Percentiles rank a stretch among this genome's conserved stretches.
Evolutionary conservation across 768 basidiomycete species (phyloP).

Genomic region (Holtermannia corniformis): DNA sequence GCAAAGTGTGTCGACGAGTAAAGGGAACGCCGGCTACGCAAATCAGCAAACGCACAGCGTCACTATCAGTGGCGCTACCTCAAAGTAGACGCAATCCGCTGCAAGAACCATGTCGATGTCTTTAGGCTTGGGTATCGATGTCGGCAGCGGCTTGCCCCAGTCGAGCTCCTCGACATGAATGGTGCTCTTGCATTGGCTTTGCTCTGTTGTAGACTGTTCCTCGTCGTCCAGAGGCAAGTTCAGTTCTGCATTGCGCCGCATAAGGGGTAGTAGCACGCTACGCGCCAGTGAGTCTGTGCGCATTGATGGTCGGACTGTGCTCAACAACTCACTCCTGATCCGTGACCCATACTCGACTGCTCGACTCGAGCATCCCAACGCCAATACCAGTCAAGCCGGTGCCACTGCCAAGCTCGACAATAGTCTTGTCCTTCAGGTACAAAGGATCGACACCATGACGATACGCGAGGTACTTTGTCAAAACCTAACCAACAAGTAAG

Average conservation of each 20-base stretch:
- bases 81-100: conserved; percentile 93
- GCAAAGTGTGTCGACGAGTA: conserved; percentile 68
- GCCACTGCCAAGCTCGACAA: conserved; percentile 81
- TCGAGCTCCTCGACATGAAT: conserved; percentile 64
- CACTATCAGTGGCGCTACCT: conserved; percentile 36
- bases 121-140: conserved; percentile 41
- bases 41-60: neutral
- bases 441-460: conserved; percentile 41
- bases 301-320: neutral
- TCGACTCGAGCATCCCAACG: conserved; percentile 56
- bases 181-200: no score
- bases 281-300: neutral
- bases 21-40: conserved; percentile 62
- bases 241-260: conserved; percentile 60
- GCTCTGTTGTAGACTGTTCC: conserved; percentile 44
- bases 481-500: conserved; percentile 50
- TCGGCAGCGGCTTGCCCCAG: conserved; percentile 62
- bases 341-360: conserved; percentile 61
- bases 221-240: conserved; percentile 46
- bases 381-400: conserved; percentile 89
- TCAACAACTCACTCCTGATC: conserved; percentile 81
- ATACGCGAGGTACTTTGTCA: conserved; percentile 63
- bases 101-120: conserved; percentile 65
- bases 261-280: conserved; percentile 68
- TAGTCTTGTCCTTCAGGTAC: conserved; percentile 50